A percentile compares a stretch with the other conserved stretches of the same genome.
Conservation (phyloP, 176 grass and related monocot species). For the Musa acuminata region DNA sequence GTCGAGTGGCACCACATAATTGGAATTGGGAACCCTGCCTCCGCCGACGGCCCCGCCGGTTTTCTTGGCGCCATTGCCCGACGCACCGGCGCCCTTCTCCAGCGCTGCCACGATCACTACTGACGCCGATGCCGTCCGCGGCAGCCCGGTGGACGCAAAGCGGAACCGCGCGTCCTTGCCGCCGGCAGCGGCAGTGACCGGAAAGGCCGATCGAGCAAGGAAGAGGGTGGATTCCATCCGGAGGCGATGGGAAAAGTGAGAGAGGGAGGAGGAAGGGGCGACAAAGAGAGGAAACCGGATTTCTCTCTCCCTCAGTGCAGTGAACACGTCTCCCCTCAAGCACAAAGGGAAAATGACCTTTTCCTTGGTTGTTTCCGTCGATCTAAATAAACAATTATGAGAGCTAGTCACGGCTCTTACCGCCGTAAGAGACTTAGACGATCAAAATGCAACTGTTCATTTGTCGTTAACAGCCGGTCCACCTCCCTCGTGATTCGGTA, state of each 20-base stretch:
- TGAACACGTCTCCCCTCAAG: too few relatives aligned
- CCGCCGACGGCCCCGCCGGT: slow-evolving; percentile 5
- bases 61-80: slow-evolving; percentile 12
- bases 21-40: slow-evolving; percentile 65
- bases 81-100: slow-evolving; percentile 35
- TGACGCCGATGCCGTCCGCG: slow-evolving; percentile 7
- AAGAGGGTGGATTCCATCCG: slow-evolving; percentile 9
- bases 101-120: slow-evolving; percentile 20
- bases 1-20: slow-evolving; percentile 95
- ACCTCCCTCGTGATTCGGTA: too few relatives aligned
- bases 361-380: too few relatives aligned
- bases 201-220: neutral
- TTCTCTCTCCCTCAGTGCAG: too few relatives aligned
- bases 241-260: neutral
- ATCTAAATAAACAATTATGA: too few relatives aligned
- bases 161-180: neutral
- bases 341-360: too few relatives aligned
- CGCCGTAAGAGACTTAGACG: too few relatives aligned
- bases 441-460: too few relatives aligned
- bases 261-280: too few relatives aligned
- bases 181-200: neutral
- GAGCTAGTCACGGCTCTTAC: too few relatives aligned
- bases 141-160: neutral
- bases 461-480: too few relatives aligned
- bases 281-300: too few relatives aligned